Evolutionary conservation across 345 rosid species (phyloP).

Genomic region (Murraya koenigii): DNA sequence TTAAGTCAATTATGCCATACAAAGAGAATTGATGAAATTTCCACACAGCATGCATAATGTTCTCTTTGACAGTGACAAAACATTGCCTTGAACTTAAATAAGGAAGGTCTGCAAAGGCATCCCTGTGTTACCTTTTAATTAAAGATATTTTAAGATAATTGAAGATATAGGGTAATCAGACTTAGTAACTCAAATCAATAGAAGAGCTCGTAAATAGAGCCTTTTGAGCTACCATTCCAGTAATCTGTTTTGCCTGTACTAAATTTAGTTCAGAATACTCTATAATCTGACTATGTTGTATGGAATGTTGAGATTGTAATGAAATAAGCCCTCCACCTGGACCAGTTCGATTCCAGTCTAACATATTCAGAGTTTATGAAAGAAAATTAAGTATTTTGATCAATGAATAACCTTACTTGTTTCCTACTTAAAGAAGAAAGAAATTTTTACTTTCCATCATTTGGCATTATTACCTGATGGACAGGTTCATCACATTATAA

Average conservation of each 20-base stretch:
- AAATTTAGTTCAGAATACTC: not conserved
- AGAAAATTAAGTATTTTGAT: not conserved
- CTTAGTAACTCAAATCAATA: not conserved
- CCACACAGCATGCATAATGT: not conserved
- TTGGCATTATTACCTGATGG: not conserved
- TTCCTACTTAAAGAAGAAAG: not conserved
- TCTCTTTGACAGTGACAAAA: not conserved
- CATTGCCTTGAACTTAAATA: not conserved
- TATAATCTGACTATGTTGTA: not conserved
- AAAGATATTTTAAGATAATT: not conserved
- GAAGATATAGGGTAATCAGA: not conserved
- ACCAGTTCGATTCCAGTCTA: not conserved
- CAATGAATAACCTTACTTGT: not conserved
- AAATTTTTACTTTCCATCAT: not conserved
- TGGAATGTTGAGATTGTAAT: not conserved
- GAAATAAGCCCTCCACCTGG: not conserved
- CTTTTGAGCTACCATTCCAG: not conserved
- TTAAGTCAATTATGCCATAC: not conserved
- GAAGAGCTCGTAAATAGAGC: not conserved
- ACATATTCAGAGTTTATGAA: not conserved
- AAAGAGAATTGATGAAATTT: not conserved
- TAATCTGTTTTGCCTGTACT: not conserved
- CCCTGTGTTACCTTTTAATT: not conserved
- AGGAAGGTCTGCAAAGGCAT: not conserved
- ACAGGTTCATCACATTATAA: not conserved